Conservation (phyloP, 306 rosid species). For the Dalbergia oliveri region DNA sequence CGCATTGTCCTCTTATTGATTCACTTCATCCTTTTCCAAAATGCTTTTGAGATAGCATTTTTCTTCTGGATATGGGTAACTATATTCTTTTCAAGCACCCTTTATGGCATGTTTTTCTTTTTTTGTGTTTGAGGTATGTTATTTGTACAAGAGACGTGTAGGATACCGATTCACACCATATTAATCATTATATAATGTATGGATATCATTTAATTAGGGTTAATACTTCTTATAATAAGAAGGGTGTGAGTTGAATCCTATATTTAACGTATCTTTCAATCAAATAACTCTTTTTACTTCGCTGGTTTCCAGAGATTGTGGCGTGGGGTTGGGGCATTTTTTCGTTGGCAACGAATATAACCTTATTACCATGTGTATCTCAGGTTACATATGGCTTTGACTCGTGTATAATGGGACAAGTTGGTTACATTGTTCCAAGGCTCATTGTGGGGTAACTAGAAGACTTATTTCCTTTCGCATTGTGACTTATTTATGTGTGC, state of each 20-base stretch:
- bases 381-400: conserved; percentile 76
- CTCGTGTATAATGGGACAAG: conserved; percentile 89
- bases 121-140: too few species aligned
- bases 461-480: not conserved
- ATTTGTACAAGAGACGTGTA: too few species aligned
- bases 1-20: conserved; percentile 80
- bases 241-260: too few species aligned
- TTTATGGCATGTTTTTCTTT: not conserved
- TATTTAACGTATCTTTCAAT: too few species aligned
- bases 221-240: too few species aligned
- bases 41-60: conserved; percentile 89
- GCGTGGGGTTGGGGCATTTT: not conserved
- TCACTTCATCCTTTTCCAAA: conserved; percentile 94
- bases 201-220: too few species aligned
- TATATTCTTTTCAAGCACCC: conserved; percentile 18
- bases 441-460: conserved; percentile 78
- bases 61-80: conserved; percentile 92
- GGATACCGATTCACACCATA: too few species aligned
- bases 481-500: not conserved
- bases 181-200: too few species aligned
- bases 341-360: not conserved
- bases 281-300: too few species aligned
- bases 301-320: not conserved
- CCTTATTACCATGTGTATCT: not conserved
- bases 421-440: conserved; percentile 70